Evolutionary conservation across 768 basidiomycete genomes (phyloP), one percentile per base, ranked within the genome.

Genomic region (Collybiopsis luxurians): DNA sequence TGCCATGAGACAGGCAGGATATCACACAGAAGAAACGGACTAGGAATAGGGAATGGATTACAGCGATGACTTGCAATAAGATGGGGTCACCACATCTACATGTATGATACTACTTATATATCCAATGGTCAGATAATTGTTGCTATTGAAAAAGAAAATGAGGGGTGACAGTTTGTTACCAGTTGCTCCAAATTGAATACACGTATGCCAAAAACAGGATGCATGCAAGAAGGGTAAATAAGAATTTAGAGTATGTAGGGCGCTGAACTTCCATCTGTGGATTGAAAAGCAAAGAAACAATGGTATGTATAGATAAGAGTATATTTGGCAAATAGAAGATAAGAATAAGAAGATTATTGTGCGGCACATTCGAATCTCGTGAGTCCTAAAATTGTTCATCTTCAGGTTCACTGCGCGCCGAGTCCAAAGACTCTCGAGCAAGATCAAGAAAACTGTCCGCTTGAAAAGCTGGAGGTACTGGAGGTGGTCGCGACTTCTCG

Each of bases 1-100:
- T 27, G 84, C 83, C 19, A 93, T 94, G 91, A 81, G 92, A 63
- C 81, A 91, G 45, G 92, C 92, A 51, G 92, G 92, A 67, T 94
- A 94, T 66, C 92, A 94, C 69, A 90, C 90, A 28, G 83, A 90
- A 64, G 90, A 92, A 74, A 90, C 85, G 45, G 89, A 86, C 62
- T 89, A 69, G 68, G 54, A 52, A 59, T 47, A 56, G 44, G 36
- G 31, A 62, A 53, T 63, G 30, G 64, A 61, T 60, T 57, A 46
- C 23, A 55, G 21, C 15, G 43, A 43, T 26, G 23, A 19, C 19
- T 31, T 55, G 17, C 27, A 13, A 34, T 34, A 34, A 34, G 31
- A 13, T 34, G 31, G 6, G 31, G 31, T 34, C 6, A 42, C 40
- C 39, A 54, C 56, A 53, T 59, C 52, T 59, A 62, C 56, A 45